A percentile compares a stretch with the other conserved stretches of the same genome.
phyloP scores from a whole-genome alignment of 495 filamentous ascomycete species.

The Neurospora hispaniola region DNA sequence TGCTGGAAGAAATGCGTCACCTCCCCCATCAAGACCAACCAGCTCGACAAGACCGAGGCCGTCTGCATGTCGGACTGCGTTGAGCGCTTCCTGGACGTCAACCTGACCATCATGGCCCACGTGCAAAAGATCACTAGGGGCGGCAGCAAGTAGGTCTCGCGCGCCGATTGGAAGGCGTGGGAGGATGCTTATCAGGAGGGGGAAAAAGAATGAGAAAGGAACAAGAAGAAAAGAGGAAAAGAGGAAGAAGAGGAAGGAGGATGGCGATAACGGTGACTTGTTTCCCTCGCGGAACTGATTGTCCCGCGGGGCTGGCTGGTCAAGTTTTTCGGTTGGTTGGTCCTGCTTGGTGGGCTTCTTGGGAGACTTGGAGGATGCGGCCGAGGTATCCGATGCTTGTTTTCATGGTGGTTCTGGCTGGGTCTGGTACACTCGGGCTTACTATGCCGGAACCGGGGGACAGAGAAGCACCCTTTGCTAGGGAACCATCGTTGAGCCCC shows the following conservation, averaged over 20 bases:
- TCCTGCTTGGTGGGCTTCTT: background rate
- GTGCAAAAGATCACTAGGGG: constrained; percentile 38
- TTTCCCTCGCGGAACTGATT: background rate
- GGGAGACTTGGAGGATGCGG: background rate
- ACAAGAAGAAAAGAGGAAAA: background rate
- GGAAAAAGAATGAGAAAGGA: background rate
- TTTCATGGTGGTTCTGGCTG: background rate
- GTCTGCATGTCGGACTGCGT: constrained; percentile 83
- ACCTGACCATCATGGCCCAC: constrained; percentile 68
- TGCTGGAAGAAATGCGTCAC: constrained; percentile 90
- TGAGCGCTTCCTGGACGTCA: constrained; percentile 84
- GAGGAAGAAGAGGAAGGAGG: background rate
- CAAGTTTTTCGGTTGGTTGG: background rate
- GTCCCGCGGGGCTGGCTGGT: background rate
- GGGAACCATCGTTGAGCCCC: too few species aligned
- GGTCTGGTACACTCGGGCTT: background rate
- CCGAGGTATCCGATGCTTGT: background rate
- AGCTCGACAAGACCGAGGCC: constrained; percentile 67
- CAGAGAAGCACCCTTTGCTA: too few species aligned
- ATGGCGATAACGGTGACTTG: background rate
- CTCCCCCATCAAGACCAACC: constrained; percentile 45
- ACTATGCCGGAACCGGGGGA: background rate
- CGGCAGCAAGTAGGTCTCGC: background rate
- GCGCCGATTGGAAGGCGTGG: background rate
- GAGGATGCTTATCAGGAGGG: background rate